These are phyloP conservation scores for Apophysomyces variabilis DNA, from an alignment of 371 early-diverging fungal species.

Conservation along the genomic window DNA sequence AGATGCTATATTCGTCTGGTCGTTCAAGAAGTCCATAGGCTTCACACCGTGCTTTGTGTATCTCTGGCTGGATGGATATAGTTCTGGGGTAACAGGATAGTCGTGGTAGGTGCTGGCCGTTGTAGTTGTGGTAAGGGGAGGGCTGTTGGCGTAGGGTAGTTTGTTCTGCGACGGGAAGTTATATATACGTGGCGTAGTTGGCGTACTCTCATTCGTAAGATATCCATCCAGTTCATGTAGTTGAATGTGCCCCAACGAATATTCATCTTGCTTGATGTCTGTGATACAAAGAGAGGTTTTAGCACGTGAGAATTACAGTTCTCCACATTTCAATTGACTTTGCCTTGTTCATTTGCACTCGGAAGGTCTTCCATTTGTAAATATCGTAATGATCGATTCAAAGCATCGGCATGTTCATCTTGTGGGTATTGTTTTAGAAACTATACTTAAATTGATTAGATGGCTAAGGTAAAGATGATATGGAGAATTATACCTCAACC, in stretches of 20 bases:
- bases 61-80: background rate
- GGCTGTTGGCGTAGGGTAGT: background rate
- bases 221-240: background rate
- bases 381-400: constrained; percentile 19
- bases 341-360: background rate
- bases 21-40: constrained; percentile 31
- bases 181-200: background rate
- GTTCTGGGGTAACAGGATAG: background rate
- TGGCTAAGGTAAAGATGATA: too few relatives aligned
- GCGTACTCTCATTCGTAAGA: background rate
- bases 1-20: constrained; percentile 26
- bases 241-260: constrained; percentile 1
- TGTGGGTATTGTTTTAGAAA: constrained; percentile 28
- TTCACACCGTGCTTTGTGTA: constrained; percentile 18
- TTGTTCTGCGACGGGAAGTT: background rate
- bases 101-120: background rate
- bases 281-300: background rate
- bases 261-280: constrained; percentile 4
- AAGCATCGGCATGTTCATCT: constrained; percentile 19
- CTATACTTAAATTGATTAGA: background rate
- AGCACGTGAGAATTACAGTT: background rate
- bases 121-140: background rate
- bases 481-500: constrained; percentile 24
- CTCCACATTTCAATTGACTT: background rate
- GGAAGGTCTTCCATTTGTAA: constrained; percentile 12